These are phyloP conservation scores for Filobasidium wieringae DNA, from an alignment of 768 basidiomycete species.

Conservation along the genomic window DNA sequence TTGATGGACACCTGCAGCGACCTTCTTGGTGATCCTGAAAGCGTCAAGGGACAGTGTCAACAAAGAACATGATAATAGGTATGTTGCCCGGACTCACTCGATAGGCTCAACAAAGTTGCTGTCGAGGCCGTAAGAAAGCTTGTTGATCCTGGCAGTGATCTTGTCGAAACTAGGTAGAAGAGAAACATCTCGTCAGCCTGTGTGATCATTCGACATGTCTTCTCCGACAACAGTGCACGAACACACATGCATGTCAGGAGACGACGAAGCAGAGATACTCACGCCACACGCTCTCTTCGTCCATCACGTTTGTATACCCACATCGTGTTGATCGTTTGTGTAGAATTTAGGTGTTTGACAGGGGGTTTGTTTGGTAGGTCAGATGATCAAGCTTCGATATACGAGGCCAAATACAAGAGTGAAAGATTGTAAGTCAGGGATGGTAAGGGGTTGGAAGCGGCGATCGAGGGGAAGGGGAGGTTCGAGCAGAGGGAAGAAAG, in stretches of 20 bases:
- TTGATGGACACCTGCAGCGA: conserved; percentile 10
- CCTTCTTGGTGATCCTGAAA: conserved; percentile 68
- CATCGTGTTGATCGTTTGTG: conserved; percentile 1
- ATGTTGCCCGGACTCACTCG: conserved; percentile 58
- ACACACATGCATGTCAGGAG: background rate
- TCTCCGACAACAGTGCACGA: background rate
- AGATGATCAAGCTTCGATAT: too few relatives aligned
- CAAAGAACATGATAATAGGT: too few relatives aligned
- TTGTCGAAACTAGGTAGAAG: conserved; percentile 34
- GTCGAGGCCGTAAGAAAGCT: conserved; percentile 90
- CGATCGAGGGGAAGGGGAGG: too few relatives aligned
- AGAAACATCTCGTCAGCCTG: background rate
- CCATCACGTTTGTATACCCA: conserved; percentile 35
- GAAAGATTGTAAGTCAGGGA: too few relatives aligned
- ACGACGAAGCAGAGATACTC: background rate
- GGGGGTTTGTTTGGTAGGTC: background rate
- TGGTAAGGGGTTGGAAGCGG: too few relatives aligned
- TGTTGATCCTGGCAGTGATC: conserved; percentile 36
- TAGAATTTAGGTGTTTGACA: background rate
- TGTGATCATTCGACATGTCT: background rate
- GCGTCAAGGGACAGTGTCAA: background rate
- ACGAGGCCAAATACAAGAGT: too few relatives aligned
- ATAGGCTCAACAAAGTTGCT: conserved; percentile 82
- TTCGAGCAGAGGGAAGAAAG: too few relatives aligned
- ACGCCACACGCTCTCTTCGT: conserved; percentile 33